Evolutionary conservation across 1,284 basidiomycete genomes (phyloP).

Genomic region (Vanrija pseudolonga): DNA sequence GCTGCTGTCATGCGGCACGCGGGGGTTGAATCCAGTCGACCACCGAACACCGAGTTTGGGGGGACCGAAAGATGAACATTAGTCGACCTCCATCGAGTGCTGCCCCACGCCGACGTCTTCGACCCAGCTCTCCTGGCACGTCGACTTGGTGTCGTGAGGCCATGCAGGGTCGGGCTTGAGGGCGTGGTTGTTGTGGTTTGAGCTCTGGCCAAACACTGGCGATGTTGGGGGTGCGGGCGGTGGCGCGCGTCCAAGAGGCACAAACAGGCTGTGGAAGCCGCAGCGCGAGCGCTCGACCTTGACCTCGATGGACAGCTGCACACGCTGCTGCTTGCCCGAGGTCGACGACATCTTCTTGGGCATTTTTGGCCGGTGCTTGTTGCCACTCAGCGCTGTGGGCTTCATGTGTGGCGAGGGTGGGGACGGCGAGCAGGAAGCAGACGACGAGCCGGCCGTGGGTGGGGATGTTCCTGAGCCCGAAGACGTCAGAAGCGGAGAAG

Average conservation of each 20-base stretch:
- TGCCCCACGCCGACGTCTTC: constrained; percentile 29
- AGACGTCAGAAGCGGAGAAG: constrained; percentile 4
- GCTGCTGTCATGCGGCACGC: not conserved
- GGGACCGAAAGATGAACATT: not conserved
- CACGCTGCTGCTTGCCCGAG: constrained; percentile 28
- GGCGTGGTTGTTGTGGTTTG: constrained; percentile 9
- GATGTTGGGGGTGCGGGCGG: constrained; percentile 39
- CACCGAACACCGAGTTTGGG: no score
- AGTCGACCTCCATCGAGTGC: constrained; percentile 36
- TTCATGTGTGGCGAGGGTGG: constrained; percentile 12
- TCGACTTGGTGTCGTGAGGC: not conserved
- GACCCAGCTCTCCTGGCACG: constrained; percentile 35
- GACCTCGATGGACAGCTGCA: constrained; percentile 39
- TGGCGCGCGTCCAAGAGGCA: constrained; percentile 31
- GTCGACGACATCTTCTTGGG: constrained; percentile 31
- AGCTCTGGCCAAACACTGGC: constrained; percentile 23
- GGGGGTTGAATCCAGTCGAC: not conserved
- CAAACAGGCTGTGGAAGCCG: constrained; percentile 44
- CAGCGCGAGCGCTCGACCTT: constrained; percentile 39
- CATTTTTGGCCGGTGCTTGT: constrained; percentile 20
- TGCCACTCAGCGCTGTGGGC: constrained; percentile 6
- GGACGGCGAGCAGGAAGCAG: constrained; percentile 8
- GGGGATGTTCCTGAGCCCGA: not conserved
- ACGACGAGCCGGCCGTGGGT: not conserved
- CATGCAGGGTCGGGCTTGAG: not conserved